phyloP scores from a whole-genome alignment of 139 green algal genomes.

The Chlorella sp. region DNA sequence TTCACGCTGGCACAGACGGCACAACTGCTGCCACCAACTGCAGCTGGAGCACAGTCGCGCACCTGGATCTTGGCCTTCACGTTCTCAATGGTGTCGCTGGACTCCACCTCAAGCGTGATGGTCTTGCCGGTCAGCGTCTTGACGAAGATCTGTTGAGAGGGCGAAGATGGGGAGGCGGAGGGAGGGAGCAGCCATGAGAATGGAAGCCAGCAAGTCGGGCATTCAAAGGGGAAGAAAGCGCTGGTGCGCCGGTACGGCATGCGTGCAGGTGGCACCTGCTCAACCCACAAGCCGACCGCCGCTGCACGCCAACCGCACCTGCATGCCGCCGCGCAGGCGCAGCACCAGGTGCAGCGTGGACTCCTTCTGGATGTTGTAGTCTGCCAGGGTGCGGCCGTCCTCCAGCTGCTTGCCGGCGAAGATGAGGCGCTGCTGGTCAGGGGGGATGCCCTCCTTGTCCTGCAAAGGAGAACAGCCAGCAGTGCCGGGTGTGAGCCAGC shows the following conservation, averaged over 20 bases:
- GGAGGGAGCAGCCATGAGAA: neutral
- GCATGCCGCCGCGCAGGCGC: slow-evolving; percentile 68
- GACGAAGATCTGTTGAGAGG: slow-evolving; percentile 79
- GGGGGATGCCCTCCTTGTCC: slow-evolving; percentile 78
- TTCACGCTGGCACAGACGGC: too few relatives aligned
- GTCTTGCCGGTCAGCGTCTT: slow-evolving; percentile 95
- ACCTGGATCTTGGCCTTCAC: slow-evolving; percentile 93
- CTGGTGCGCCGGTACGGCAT: too few relatives aligned
- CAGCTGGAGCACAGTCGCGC: neutral
- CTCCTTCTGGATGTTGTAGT: slow-evolving; percentile 97
- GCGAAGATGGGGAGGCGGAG: too few relatives aligned
- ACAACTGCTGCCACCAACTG: too few relatives aligned
- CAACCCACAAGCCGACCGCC: too few relatives aligned
- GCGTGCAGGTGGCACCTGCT: too few relatives aligned
- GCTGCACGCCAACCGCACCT: slow-evolving; percentile 21
- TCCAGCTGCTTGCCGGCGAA: slow-evolving; percentile 99
- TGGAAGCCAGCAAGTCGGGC: neutral
- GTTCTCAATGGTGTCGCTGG: slow-evolving; percentile 87
- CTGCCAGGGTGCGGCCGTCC: slow-evolving; percentile 94
- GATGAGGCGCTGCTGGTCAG: slow-evolving; percentile 98
- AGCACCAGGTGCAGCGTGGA: slow-evolving; percentile 61
- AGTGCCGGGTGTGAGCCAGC: neutral
- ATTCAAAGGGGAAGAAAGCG: too few relatives aligned
- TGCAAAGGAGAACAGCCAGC: neutral
- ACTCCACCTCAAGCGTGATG: slow-evolving; percentile 94